A percentile compares a stretch with the other conserved stretches of the same genome.
These are phyloP conservation scores for Sugiyamaella floridensis DNA, from an alignment of 805 yeast genomes.

Conservation along the genomic window DNA sequence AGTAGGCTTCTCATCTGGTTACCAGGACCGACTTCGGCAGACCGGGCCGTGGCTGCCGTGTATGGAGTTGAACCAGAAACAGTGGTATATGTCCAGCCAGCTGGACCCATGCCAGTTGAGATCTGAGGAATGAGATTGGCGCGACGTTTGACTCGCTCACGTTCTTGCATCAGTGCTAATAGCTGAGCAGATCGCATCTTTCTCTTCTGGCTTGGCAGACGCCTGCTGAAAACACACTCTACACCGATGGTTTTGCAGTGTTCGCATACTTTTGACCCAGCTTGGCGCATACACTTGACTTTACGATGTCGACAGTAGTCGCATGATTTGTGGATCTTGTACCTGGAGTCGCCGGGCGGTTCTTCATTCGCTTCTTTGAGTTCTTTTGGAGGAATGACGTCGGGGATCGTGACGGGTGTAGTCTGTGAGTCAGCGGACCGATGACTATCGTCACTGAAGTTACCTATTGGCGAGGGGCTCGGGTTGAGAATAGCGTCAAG, in stretches of 20 bases:
- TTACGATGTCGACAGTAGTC: slow-evolving; percentile 17
- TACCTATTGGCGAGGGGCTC: neutral
- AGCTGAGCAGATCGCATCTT: slow-evolving; percentile 8
- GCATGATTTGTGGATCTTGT: slow-evolving; percentile 13
- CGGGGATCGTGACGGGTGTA: neutral
- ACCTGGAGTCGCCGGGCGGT: neutral
- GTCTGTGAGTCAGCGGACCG: neutral
- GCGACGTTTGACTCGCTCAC: neutral
- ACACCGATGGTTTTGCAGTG: slow-evolving; percentile 13
- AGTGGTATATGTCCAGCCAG: neutral
- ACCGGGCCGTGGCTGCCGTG: neutral
- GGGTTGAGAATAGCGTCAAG: neutral
- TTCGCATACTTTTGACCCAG: slow-evolving; percentile 8
- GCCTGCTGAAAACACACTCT: slow-evolving; percentile 12
- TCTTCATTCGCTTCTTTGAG: neutral
- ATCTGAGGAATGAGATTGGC: neutral
- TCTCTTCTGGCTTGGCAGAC: slow-evolving; percentile 11
- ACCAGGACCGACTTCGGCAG: neutral
- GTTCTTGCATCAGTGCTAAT: slow-evolving; percentile 6
- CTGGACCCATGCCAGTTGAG: neutral
- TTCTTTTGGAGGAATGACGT: neutral
- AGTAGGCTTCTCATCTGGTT: neutral
- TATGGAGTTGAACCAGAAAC: neutral
- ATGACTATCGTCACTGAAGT: neutral
- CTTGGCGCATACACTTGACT: slow-evolving; percentile 10